Evolutionary conservation across 176 grass and related monocot genomes (phyloP), one percentile per base, ranked within the genome.

Genomic region (Hyparrhenia diplandra): DNA sequence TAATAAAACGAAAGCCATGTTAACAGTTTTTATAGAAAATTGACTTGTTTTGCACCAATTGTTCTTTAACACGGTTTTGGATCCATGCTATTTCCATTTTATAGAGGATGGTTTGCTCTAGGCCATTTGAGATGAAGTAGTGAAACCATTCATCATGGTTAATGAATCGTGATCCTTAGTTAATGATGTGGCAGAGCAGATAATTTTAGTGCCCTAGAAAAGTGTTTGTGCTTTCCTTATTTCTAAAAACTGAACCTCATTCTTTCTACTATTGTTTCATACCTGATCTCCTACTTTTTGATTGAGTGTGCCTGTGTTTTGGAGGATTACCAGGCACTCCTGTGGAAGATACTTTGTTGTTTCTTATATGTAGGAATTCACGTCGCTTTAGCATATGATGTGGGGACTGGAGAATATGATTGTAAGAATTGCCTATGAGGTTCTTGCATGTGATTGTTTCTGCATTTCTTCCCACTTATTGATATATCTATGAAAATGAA

Each of bases 331-430:
- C 24, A 75, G 80, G 16, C 30, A 54, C 79, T 80, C 25, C 18
- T 55, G 13, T 75, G 62, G 32, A 74, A 62, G 41, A 73, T 69
- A 34, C 8, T 40, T 16, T 73, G 16, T 21, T 74, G 12, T 66
- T 73, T 55, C 10, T 35, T 35, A 29, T 47, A 55, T 74, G 29
- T 74, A 55, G 28, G 28, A 31, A 72, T 28, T 49, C 14, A 30
- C 69, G n/a, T n/a, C n/a, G 51, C 5, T 74, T 52, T 52, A 52
- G 27, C 28, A 73, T 51, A 47, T 32, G 45, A 73, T 16, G 28
- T 65, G 23, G 24, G 28, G 59, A 63, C 27, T 57, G 67, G 29
- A 83, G 47, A 13, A 34, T 21, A 30, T 83, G 58, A 64, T 88
- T 66, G 24, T n/a, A 83, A 65, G 37, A 47, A 79, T 58, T 77